Evolutionary conservation across 805 yeast genomes (phyloP), one percentile per base, ranked within the genome.

Genomic region (Candida sakaeoensis): DNA sequence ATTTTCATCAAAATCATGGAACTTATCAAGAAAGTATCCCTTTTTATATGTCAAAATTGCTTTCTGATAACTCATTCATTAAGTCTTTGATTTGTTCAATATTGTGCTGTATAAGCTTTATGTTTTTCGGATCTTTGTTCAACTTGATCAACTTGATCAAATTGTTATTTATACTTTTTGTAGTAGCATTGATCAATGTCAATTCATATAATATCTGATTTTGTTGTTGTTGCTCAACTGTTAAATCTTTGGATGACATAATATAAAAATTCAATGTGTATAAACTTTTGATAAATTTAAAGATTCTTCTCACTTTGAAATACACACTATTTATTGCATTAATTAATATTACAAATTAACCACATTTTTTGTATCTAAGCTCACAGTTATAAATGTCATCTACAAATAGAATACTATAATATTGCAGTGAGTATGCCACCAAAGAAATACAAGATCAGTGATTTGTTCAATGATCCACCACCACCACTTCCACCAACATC

Each of bases 141-240:
- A 60, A 33, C 4, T 45, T 48, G 25, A 61, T 54, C 12, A 65
- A 52, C 18, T 47, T 49, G 13, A 45, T 37, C 8, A 67, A 30
- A 40, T 57, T 63, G 14, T 38, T 40, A 37, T 67, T 56, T 25
- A 66, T 63, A 32, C 48, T 50, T 32, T 56, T 54, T 8, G 57
- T 52, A 3, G 72, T 66, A 21, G 49, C 34, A 9, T 63, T 51
- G 10, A 67, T 67, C 55, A 61, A 45, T 40, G 61, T 55, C 13
- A 67, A 52, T 43, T 67, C 70, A 5, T 52, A 27, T 9, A 67
- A 48, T 8, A 66, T 52, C 23, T 47, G 44, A 24, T 60, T 54
- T 37, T 58, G 63, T 16, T 52, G 49, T 16, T 33, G 31, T 19
- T 47, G 22, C 13, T 33, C 37, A 9, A 29, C 19, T 8, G 19